Base-by-base conservation (phyloP, 768 basidiomycete genomes). In the Hortiboletus flavorubellus region DNA sequence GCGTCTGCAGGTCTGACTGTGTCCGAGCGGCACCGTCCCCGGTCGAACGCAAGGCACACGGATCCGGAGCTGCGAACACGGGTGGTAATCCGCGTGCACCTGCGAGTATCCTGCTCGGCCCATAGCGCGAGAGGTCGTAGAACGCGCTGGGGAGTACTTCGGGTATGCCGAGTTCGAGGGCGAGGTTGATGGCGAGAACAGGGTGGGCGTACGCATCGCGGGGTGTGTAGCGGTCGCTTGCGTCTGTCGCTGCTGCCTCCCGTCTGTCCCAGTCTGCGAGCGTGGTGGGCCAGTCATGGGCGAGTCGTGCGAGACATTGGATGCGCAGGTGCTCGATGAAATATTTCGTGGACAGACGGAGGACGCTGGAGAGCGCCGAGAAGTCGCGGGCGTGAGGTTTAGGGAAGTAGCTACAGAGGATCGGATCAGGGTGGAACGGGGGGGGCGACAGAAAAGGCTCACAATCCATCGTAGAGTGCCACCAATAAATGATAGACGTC, bases 381-480 rank as follows among this genome's bases (percentile, higher is more conserved):
- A 89, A 90, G 62, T 87, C 80, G 38, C 75, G 71, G 1, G 82
- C 74, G 23, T 72, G 78, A 4, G 72, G 70, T 45, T 75, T 75
- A 10, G 49, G 62, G 66, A 87, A 85, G 69, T 87, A 85, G 26
- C 86, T 88, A 48, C 15, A 18, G 5, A 16, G 6, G 14, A 5
- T 15, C n/a, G 18, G 26, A 26, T 26, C 26, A 26, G 26, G 26
- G 26, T 26, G 26, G 26, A 15, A 42, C 60, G 37, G 49, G 23
- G 49, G 23, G 5, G 47, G 47, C 42, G 29, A 16, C 21, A 18
- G 30, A 4, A 3, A 12, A 0, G 9, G 73, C 86, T 60, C 62
- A 90, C 89, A 90, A 64, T 46, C 89, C 89, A 56, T 91, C 89
- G 59, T 91, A 91, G 10, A 91, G 69, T 23, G 89, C 87, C 33